Evolutionary conservation across 192 early-diverging fungal genomes (phyloP).

Genomic region (Gorgonomyces haynaldii): DNA sequence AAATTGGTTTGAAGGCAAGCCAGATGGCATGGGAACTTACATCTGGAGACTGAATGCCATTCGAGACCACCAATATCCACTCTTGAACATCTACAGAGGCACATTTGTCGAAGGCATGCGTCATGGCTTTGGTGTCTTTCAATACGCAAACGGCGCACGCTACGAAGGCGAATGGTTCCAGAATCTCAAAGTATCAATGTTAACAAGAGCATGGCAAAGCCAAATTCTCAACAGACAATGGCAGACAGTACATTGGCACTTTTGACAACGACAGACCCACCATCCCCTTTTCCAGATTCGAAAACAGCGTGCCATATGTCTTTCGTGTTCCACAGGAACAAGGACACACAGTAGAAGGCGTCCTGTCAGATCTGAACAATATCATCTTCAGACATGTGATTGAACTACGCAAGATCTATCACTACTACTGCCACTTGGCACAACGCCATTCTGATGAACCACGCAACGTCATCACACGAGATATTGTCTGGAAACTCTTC

Average conservation of each 20-base stretch:
- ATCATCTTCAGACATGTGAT: constrained; percentile 31
- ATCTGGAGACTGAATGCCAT: constrained; percentile 22
- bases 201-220: constrained; percentile 26
- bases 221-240: constrained; percentile 31
- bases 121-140: constrained; percentile 33
- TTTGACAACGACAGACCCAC: constrained; percentile 31
- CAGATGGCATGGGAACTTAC: constrained; percentile 36
- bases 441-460: neutral
- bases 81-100: constrained; percentile 34
- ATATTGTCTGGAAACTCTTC: constrained; percentile 31
- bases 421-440: constrained; percentile 12
- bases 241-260: constrained; percentile 29
- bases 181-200: constrained; percentile 29
- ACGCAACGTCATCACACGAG: constrained; percentile 12
- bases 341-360: constrained; percentile 8
- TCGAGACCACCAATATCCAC: constrained; percentile 27
- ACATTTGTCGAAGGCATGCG: constrained; percentile 35
- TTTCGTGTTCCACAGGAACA: constrained; percentile 19
- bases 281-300: constrained; percentile 10
- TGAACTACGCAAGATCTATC: constrained; percentile 29
- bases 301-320: constrained; percentile 30
- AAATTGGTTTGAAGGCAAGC: constrained; percentile 38
- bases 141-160: constrained; percentile 36
- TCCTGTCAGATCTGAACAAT: constrained; percentile 23
- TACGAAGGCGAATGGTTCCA: constrained; percentile 44